phyloP scores from a whole-genome alignment of 1,284 basidiomycete genomes.

The Blastosporella zonata region DNA sequence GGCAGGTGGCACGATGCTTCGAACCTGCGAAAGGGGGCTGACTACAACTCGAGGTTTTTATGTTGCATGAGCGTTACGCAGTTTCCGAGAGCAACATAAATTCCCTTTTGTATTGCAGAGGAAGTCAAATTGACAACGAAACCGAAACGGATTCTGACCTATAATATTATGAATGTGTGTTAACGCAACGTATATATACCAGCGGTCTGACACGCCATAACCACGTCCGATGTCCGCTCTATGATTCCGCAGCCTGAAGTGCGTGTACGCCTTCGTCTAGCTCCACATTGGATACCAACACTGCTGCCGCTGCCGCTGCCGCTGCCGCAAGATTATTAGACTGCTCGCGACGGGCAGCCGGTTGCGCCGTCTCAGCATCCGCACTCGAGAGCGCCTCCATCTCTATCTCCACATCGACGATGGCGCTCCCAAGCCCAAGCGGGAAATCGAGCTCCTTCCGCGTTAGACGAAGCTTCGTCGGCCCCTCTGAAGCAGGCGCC shows the following conservation, averaged over 20 bases:
- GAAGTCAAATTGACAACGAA: no score
- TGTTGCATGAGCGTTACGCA: no score
- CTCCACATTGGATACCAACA: not conserved
- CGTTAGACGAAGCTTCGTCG: constrained; percentile 39
- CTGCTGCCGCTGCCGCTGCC: no score
- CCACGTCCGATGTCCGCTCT: not conserved
- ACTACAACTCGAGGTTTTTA: no score
- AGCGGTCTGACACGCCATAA: not conserved
- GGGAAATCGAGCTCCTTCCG: constrained; percentile 74
- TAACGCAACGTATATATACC: no score
- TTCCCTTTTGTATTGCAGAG: no score
- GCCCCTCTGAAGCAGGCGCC: constrained; percentile 35
- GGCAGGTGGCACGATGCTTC: no score
- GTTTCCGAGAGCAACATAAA: no score
- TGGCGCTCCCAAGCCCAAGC: constrained; percentile 61
- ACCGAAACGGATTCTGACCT: no score
- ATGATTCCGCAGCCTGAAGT: not conserved
- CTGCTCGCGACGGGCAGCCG: constrained; percentile 25
- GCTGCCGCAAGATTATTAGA: constrained; percentile 24
- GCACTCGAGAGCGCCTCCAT: constrained; percentile 38
- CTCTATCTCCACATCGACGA: constrained; percentile 62
- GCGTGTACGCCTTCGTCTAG: not conserved
- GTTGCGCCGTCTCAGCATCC: constrained; percentile 24
- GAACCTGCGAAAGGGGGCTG: no score
- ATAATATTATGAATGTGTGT: no score